Base-by-base conservation (phyloP, 345 rosid genomes). In the Turnera subulata region DNA sequence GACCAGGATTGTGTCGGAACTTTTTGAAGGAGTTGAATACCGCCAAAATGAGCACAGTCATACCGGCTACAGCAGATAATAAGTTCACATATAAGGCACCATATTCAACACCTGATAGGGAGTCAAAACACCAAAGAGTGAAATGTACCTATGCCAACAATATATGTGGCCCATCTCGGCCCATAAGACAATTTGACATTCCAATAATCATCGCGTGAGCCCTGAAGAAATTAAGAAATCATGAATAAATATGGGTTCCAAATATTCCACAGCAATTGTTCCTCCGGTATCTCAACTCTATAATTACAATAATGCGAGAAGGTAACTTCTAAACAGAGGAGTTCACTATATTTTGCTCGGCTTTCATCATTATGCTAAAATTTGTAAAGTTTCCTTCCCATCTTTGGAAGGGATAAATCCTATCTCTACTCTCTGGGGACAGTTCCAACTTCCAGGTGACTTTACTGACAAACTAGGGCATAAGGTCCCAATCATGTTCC, bases 141-240 rank as follows among this genome's bases (percentile, higher is more conserved):
- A 47, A 45, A 37, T 32, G 63, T 87, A 89, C 97, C 95, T 66
- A 78, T 77, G 73, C 99, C 95, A 76, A 78, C 58, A 58, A 90
- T 58, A 72, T 93, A 93, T 32, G 96, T 82, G 50, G 84, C 73
- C 99, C 97, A 90, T 78, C 97, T 81, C 29, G 97, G 96, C 33
- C 80, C 90, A 71, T 87, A 90, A 19, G 96, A 85, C 64, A 89
- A 55, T 73, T 77, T 87, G 45, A 89, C 84, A 39, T 73, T 70
- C 88, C 89, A 85, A 67, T 78, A 82, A 57, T 76, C 75, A 25
- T 61, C 60, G 35, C 67, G 44, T 59, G 80, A 65, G 43, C 65
- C 78, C 97, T 94, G 78, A 58, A 69, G 74, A 53, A 55, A 50
- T 69, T 33, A 63, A 65, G 70, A 21, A 69, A 63, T 40, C 5